Base-by-base conservation (phyloP, 2,329 filamentous ascomycete genomes). In the Orbilia oligospora region DNA sequence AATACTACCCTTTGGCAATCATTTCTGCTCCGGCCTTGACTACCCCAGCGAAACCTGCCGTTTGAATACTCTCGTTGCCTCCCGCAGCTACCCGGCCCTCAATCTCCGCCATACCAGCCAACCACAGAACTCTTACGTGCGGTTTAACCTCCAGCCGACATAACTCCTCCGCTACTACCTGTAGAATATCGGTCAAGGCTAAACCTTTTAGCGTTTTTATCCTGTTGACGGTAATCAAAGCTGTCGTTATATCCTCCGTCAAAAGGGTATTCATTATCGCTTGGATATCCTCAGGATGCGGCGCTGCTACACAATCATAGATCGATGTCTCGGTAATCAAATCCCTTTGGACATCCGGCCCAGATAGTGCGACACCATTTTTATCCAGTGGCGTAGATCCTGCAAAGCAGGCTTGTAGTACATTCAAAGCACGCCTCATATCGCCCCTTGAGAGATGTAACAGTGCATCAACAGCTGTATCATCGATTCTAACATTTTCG, bases 291-390 rank as follows among this genome's bases (percentile, higher is more conserved):
- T 91, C 90, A 0, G 96, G 96, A 81, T 97, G 94, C 3, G 96
- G 96, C 0, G 95, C 95, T 8, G 96, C 96, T 83, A 99, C 97
- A 85, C 96, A 99, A 85, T 94, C 94, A 87, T 97, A 99, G 83
- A 99, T 98, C 6, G 90, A 91, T 20, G 93, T 93, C 83, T 97
- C 92, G 41, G 92, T 97, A 81, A 97, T 97, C 81, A 93, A 89
- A 76, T 98, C 95, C 48, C 93, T 89, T 70, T 91, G 87, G 30
- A 94, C 90, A 68, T 91, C 88, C 85, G 36, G 90, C 88, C 1
- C 85, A 88, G 81, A 89, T 86, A 82, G 88, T 89, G 48, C 88
- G 84, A 68, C 89, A 88, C 81, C 81, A 2, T 80, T 79, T 8
- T 77, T 70, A 67, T 82, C 79, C 27, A 94, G 86, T 0, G 92